Evolutionary conservation across 2,329 filamentous ascomycete species (phyloP).

Genomic region (Fusarium zealandicum): DNA sequence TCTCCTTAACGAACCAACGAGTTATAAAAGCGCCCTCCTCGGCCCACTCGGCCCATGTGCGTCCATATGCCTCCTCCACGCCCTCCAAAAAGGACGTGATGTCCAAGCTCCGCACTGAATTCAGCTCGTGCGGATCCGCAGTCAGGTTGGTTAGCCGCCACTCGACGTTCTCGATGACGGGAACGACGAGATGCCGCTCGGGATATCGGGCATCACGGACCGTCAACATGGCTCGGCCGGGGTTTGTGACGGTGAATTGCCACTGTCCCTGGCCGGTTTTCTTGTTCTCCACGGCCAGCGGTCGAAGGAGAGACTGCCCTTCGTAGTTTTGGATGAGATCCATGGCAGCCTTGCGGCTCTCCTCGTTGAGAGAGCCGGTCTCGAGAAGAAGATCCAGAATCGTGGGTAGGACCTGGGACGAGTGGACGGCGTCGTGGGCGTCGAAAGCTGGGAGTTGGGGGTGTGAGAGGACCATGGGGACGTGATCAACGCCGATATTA

Average conservation of each 20-base stretch:
- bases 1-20: constrained; percentile 48
- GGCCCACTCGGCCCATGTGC: constrained; percentile 42
- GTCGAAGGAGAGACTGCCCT: constrained; percentile 45
- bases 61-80: constrained; percentile 38
- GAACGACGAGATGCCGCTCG: constrained; percentile 43
- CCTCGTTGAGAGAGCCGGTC: constrained; percentile 39
- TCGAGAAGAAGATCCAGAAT: constrained; percentile 46
- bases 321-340: constrained; percentile 44
- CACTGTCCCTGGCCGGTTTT: constrained; percentile 40
- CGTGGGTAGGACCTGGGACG: constrained; percentile 44
- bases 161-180: constrained; percentile 44
- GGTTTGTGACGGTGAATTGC: constrained; percentile 47
- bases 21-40: constrained; percentile 45
- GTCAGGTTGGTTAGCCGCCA: constrained; percentile 44
- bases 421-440: constrained; percentile 42
- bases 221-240: constrained; percentile 44
- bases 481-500: constrained; percentile 42
- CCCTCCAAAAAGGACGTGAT: constrained; percentile 36
- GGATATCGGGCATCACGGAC: constrained; percentile 45
- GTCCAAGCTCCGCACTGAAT: constrained; percentile 38
- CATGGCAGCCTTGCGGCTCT: constrained; percentile 26
- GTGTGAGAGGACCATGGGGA: constrained; percentile 45
- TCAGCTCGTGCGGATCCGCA: constrained; percentile 40
- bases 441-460: constrained; percentile 42
- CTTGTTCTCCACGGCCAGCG: constrained; percentile 12